Evolutionary conservation across 345 rosid genomes (phyloP).

Genomic region (Pelargonium nanum): DNA sequence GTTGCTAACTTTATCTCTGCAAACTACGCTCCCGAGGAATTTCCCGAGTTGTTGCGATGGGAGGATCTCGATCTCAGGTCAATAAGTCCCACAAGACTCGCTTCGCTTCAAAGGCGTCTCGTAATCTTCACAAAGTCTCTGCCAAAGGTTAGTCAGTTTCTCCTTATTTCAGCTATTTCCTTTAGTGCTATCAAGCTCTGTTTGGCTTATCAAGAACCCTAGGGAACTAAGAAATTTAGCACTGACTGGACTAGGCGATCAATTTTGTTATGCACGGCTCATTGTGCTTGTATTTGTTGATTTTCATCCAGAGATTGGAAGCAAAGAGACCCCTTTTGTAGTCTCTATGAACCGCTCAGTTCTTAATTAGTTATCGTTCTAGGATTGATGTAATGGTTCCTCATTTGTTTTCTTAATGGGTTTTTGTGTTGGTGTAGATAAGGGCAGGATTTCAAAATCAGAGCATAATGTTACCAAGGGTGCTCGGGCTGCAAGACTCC

Average conservation of each 20-base stretch:
- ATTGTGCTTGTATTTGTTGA: not conserved
- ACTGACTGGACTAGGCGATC: not conserved
- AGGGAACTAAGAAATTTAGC: not conserved
- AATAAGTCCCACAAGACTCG: conserved; percentile 84
- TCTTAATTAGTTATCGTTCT: not conserved
- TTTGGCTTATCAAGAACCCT: not conserved
- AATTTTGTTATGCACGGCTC: not conserved
- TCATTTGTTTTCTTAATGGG: not conserved
- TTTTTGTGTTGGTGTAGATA: conserved; percentile 29
- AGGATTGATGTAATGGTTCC: not conserved
- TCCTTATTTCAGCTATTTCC: not conserved
- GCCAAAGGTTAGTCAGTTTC: conserved; percentile 32
- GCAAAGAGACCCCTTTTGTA: not conserved
- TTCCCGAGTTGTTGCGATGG: conserved; percentile 33
- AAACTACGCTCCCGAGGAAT: not conserved
- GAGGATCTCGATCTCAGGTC: conserved; percentile 64
- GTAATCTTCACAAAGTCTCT: conserved; percentile 63
- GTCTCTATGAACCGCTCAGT: not conserved
- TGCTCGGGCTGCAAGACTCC: conserved; percentile 59
- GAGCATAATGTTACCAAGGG: conserved; percentile 48
- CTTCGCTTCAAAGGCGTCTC: conserved; percentile 65
- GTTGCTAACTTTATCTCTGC: not conserved
- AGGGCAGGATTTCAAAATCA: conserved; percentile 50
- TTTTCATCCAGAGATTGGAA: not conserved
- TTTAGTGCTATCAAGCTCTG: not conserved